These are phyloP conservation scores for Mucor plumbeus DNA, from an alignment of 371 early-diverging fungal species.

Conservation along the genomic window DNA sequence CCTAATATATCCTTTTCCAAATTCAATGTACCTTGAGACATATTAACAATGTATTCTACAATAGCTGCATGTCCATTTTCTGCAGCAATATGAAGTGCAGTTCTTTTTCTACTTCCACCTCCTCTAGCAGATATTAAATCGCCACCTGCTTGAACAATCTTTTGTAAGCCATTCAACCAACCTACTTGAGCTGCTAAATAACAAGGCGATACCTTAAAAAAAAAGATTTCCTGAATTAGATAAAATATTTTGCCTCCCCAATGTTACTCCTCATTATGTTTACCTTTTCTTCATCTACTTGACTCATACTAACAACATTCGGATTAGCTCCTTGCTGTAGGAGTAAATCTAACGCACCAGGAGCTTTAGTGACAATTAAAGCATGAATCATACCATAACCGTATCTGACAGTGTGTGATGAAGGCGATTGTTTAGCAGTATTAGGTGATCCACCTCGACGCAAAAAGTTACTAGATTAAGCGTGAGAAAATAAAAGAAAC, in stretches of 20 bases:
- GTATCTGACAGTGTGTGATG: constrained; percentile 39
- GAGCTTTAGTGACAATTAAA: constrained; percentile 43
- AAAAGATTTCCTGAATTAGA: not conserved
- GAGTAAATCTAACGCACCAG: constrained; percentile 38
- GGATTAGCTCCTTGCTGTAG: constrained; percentile 55
- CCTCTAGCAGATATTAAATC: constrained; percentile 49
- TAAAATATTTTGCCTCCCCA: not conserved
- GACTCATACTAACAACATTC: constrained; percentile 39
- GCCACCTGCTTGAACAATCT: constrained; percentile 47
- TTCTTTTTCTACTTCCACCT: constrained; percentile 42
- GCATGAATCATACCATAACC: constrained; percentile 58
- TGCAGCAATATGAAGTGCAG: constrained; percentile 48
- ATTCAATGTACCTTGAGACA: constrained; percentile 45
- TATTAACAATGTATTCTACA: constrained; percentile 42
- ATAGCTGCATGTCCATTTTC: constrained; percentile 46
- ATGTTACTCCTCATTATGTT: not conserved
- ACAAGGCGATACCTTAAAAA: constrained; percentile 43
- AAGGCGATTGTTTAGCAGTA: constrained; percentile 47
- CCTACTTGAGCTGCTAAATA: constrained; percentile 51
- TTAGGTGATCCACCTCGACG: constrained; percentile 56
- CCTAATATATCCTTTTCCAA: constrained; percentile 41
- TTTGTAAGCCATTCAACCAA: constrained; percentile 46
- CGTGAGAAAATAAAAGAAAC: not conserved
- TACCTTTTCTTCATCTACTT: constrained; percentile 50
- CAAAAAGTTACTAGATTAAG: constrained; percentile 37